Base-by-base conservation (phyloP, 163 green algal genomes). In the Scenedesmus sp. region DNA sequence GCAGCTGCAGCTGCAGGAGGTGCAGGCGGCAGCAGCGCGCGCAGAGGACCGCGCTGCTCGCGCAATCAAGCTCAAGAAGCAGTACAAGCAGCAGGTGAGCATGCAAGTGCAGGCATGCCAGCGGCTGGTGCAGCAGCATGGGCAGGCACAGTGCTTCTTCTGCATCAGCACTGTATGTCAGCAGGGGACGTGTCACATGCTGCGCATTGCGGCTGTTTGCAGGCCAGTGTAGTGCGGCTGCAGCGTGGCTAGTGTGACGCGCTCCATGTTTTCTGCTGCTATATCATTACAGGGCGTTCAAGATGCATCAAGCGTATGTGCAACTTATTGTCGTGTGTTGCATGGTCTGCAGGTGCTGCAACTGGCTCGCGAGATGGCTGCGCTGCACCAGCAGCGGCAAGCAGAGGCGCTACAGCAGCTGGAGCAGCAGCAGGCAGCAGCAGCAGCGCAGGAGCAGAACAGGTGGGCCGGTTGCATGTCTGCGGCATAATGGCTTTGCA, bases 81-180 rank as follows among this genome's bases (percentile, higher is more conserved):
- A 90, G 26, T 97, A 97, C 92, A 97, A 97, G 89, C 91, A 97
- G 88, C 95, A 97, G 93, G 94, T 95, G 88, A 0, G 91, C 2
- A 4, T 4, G 74, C 4, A 81, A 46, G 20, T 10, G 18, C 8
- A 10, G 57, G 4, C 34, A 46, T 46, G 34, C 34, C 12, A 2
- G 56, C 18, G 0, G 67, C 16, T 77, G 67, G 67, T 26, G 20
- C 67, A 77, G 20, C 67, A 77, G 20, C 67, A 77, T 73, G 62
- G 13, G 1, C 62, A 73, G 62, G 12, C 62, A 8, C 67, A 77
- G 12, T 26, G 67, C 67, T 8, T 64, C 64, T 73, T 5, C 62
- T 13, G 64, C 18, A 0, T 73, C 20, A 23, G 9, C 20, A 5
- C 64, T 73, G 3, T 20, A 3, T 73, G 64, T 23, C 62, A 70